Evolutionary conservation across 306 rosid genomes (phyloP).

Genomic region (Castanea crenata): DNA sequence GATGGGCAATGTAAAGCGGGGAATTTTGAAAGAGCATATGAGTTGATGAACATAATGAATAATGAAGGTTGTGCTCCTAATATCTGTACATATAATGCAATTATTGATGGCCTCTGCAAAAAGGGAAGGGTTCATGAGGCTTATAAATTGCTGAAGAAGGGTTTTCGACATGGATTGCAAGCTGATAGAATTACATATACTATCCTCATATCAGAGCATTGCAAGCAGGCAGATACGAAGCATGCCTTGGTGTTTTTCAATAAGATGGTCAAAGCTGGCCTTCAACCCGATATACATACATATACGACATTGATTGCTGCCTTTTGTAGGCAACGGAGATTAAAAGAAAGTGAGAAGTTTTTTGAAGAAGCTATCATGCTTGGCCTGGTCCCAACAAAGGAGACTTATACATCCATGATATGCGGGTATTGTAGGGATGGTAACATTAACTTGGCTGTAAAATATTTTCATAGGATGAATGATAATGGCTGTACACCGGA

Average conservation of each 20-base stretch:
- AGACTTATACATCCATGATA: conserved; percentile 86
- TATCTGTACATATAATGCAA: conserved; percentile 69
- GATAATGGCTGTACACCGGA: conserved; percentile 71
- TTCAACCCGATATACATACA: conserved; percentile 69
- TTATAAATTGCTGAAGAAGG: conserved; percentile 51
- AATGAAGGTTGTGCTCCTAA: conserved; percentile 72
- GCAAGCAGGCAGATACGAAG: conserved; percentile 58
- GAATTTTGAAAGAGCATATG: conserved; percentile 61
- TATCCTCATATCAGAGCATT: conserved; percentile 72
- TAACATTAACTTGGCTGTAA: conserved; percentile 50
- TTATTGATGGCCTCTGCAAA: conserved; percentile 71
- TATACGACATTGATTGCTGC: conserved; percentile 77
- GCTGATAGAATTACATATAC: conserved; percentile 70
- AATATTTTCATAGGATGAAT: conserved; percentile 62
- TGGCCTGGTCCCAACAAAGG: conserved; percentile 72
- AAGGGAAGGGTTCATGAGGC: conserved; percentile 72
- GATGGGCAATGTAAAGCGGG: conserved; percentile 78
- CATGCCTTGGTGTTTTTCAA: conserved; percentile 61
- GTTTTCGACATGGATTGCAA: conserved; percentile 35
- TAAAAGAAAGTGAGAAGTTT: conserved; percentile 63
- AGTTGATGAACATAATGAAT: conserved; percentile 62
- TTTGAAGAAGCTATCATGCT: conserved; percentile 51
- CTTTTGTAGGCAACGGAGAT: conserved; percentile 59
- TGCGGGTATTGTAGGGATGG: conserved; percentile 77
- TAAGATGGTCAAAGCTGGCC: conserved; percentile 78